Base-by-base conservation (phyloP, 768 basidiomycete genomes). In the Udeniomyces megalosporus region DNA sequence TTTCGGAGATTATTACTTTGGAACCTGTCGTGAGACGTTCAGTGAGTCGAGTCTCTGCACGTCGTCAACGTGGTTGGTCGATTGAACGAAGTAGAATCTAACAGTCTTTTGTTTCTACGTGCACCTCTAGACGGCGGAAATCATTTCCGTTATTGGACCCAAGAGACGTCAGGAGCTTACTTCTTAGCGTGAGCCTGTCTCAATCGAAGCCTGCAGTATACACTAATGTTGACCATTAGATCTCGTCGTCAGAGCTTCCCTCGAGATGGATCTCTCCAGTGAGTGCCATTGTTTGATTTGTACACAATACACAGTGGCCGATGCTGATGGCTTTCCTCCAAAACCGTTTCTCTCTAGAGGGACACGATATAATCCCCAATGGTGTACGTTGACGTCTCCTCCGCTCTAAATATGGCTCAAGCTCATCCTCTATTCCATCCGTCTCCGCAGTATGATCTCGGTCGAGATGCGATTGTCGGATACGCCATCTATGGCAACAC, bases 381-480 rank as follows among this genome's bases (percentile, higher is more conserved):
- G 84, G 64, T 49, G 78, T 75, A 42, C 44, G 72, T 53, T 17
- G 42, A 44, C 42, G 42, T 44, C 42, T 44, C 42, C 42, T 20
- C 20, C 42, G 11, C 11, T 10, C 42, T 20, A 44, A 44, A 44
- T 61, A 82, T 83, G 76, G 24, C 68, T 75, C 26, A 87, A 90
- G 71, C 82, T 86, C 68, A 86, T 91, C 70, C 70, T 86, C 22
- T 74, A 3, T 54, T 54, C 17, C 35, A 17, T 6, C 22, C 24
- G 31, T 3, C 4, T 17, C 32, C 29, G 38, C 38, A 42, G 7
- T 84, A 92, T 73, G 83, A 91, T 70, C 76, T 84, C 32, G 89
- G 84, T 14, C 83, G 90, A 28, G 89, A 95, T 70, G 85, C 81
- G 78, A 74, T 93, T n/a, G 76, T 92, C 28, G 87, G 85, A 24